These are phyloP conservation scores for Eucalyptus urophylla DNA, from an alignment of 345 rosid genomes.

Conservation along the genomic window DNA sequence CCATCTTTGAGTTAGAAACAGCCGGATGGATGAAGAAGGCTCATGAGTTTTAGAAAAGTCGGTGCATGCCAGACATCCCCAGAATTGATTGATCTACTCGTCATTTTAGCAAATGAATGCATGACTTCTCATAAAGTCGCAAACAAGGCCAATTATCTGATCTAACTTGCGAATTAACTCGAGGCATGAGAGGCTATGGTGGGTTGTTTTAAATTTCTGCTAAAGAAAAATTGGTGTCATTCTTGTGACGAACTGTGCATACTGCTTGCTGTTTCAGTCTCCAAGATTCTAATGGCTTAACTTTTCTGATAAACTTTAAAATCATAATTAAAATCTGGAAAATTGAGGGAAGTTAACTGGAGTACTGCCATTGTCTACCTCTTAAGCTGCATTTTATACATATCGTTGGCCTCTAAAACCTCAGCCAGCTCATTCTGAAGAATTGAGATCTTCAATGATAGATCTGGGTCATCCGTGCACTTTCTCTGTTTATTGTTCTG, in stretches of 20 bases:
- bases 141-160: neutral
- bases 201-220: neutral
- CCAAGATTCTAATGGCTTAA: neutral
- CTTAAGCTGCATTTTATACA: constrained; percentile 42
- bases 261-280: neutral
- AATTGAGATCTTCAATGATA: constrained; percentile 20
- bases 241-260: neutral
- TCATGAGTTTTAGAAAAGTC: neutral
- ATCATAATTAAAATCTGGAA: neutral
- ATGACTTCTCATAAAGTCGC: neutral
- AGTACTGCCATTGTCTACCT: constrained; percentile 9
- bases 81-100: neutral
- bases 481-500: neutral
- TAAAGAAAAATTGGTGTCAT: neutral
- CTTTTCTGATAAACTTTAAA: neutral
- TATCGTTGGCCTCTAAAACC: constrained; percentile 41
- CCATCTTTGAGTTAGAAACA: neutral
- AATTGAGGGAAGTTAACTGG: neutral
- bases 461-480: neutral
- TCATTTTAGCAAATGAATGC: neutral
- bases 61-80: neutral
- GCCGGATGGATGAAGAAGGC: neutral
- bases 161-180: neutral
- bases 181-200: neutral
- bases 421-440: constrained; percentile 46